Evolutionary conservation across 1,284 basidiomycete species (phyloP).

Genomic region (Ganoderma leucocontextum): DNA sequence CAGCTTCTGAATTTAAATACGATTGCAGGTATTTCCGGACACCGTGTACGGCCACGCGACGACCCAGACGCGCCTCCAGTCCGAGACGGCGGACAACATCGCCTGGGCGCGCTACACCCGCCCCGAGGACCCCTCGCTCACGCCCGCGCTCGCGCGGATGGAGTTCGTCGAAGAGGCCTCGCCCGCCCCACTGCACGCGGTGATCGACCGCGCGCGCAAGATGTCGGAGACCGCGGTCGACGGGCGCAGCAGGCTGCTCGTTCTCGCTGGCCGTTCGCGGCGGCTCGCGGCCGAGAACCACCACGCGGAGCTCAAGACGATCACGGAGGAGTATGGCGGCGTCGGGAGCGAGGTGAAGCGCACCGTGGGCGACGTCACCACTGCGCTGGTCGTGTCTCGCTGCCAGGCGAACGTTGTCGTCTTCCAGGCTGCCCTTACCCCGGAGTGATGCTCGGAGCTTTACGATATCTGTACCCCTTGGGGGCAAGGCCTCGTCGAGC

Average conservation of each 20-base stretch:
- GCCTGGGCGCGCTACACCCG: slow-evolving; percentile 51
- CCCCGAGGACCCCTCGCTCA: slow-evolving; percentile 38
- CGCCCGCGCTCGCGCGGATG: slow-evolving; percentile 56
- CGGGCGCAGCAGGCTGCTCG: slow-evolving; percentile 54
- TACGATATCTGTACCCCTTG: neutral
- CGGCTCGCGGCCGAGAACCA: slow-evolving; percentile 73
- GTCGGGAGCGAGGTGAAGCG: slow-evolving; percentile 70
- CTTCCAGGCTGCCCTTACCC: slow-evolving; percentile 62
- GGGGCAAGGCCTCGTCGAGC: neutral
- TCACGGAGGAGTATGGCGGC: slow-evolving; percentile 65
- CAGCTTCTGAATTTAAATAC: slow-evolving; percentile 8
- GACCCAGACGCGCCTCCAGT: slow-evolving; percentile 52
- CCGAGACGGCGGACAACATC: slow-evolving; percentile 55
- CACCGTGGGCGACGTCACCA: slow-evolving; percentile 85
- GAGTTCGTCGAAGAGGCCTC: slow-evolving; percentile 62
- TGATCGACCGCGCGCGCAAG: slow-evolving; percentile 46
- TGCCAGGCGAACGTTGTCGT: slow-evolving; percentile 72
- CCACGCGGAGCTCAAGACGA: slow-evolving; percentile 64
- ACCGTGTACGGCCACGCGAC: slow-evolving; percentile 54
- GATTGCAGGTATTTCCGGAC: slow-evolving; percentile 47
- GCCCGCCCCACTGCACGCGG: slow-evolving; percentile 61
- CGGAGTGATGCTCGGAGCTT: slow-evolving; percentile 3
- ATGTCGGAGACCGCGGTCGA: slow-evolving; percentile 36
- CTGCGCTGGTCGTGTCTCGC: slow-evolving; percentile 72
- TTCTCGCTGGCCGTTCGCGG: slow-evolving; percentile 77